Evolutionary conservation across 495 filamentous ascomycete genomes (phyloP).

Genomic region (Neurospora hispaniola): DNA sequence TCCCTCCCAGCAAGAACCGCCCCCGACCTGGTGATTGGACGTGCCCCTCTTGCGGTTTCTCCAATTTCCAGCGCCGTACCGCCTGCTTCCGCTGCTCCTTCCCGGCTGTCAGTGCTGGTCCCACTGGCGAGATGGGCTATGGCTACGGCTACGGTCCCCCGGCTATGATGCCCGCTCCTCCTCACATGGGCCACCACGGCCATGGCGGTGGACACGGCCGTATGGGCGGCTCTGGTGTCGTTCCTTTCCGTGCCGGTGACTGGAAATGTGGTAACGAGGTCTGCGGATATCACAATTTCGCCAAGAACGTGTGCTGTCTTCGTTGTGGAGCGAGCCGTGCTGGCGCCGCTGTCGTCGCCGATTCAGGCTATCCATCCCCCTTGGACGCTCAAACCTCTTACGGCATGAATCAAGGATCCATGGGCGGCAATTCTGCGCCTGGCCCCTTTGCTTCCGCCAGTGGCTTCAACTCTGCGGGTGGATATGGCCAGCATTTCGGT

Average conservation of each 20-base stretch:
- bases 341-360: slow-evolving; percentile 84
- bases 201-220: slow-evolving; percentile 60
- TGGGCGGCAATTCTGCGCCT: slow-evolving; percentile 74
- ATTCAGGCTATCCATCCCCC: slow-evolving; percentile 82
- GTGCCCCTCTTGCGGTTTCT: slow-evolving; percentile 87
- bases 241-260: slow-evolving; percentile 95
- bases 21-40: slow-evolving; percentile 97
- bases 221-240: slow-evolving; percentile 74
- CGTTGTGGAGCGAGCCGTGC: slow-evolving; percentile 92
- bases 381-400: slow-evolving; percentile 80
- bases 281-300: slow-evolving; percentile 99
- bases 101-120: slow-evolving; percentile 75
- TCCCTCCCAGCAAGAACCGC: slow-evolving; percentile 96
- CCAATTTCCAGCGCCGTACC: slow-evolving; percentile 94
- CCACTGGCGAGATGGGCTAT: slow-evolving; percentile 64
- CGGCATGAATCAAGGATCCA: slow-evolving; percentile 64
- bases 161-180: slow-evolving; percentile 66
- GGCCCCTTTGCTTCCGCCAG: slow-evolving; percentile 66
- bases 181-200: slow-evolving; percentile 69
- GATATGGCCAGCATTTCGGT: slow-evolving; percentile 82
- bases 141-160: slow-evolving; percentile 61
- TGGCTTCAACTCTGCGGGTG: slow-evolving; percentile 59
- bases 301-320: slow-evolving; percentile 96
- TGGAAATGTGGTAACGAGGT: slow-evolving; percentile 98
- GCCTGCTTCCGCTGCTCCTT: slow-evolving; percentile 98